Conservation (phyloP, 2,329 filamentous ascomycete species). For the Thelonectria discophora region DNA sequence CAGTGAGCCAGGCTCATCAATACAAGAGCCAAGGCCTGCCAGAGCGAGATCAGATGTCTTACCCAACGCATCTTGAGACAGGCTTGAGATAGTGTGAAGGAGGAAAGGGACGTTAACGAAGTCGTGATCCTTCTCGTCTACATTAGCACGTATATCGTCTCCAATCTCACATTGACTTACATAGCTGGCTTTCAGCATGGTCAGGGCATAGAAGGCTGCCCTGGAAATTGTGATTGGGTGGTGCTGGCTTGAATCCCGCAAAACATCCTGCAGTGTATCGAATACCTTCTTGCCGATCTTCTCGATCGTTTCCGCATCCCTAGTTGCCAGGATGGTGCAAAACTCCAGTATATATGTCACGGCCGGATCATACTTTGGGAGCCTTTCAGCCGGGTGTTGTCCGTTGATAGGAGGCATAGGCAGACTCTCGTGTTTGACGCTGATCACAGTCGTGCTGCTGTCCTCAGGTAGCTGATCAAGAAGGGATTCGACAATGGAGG, state of each 20-base stretch:
- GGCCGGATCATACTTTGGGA: constrained; percentile 81
- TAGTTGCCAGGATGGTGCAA: constrained; percentile 81
- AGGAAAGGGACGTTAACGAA: constrained; percentile 93
- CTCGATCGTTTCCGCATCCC: constrained; percentile 76
- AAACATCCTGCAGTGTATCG: constrained; percentile 79
- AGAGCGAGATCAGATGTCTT: constrained; percentile 80
- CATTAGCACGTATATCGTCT: constrained; percentile 31
- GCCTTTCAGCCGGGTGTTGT: constrained; percentile 40
- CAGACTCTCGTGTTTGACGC: constrained; percentile 86
- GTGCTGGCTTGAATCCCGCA: constrained; percentile 80
- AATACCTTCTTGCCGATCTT: constrained; percentile 81
- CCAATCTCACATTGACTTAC: constrained; percentile 60
- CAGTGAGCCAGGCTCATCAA: constrained; percentile 78
- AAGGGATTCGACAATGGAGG: constrained; percentile 69
- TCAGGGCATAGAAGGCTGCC: constrained; percentile 86
- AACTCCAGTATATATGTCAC: constrained; percentile 92
- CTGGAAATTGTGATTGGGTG: constrained; percentile 87
- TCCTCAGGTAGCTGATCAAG: constrained; percentile 89
- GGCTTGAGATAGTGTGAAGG: constrained; percentile 88
- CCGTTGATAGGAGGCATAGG: constrained; percentile 68
- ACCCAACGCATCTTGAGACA: constrained; percentile 79
- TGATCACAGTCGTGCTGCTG: constrained; percentile 78
- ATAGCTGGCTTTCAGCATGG: constrained; percentile 83
- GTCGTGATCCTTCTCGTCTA: constrained; percentile 73
- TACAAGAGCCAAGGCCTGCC: constrained; percentile 81